Percentiles rank a stretch among this genome's conserved stretches.
Conservation (phyloP, 257 asterid genomes). For the Scutellaria baicalensis region DNA sequence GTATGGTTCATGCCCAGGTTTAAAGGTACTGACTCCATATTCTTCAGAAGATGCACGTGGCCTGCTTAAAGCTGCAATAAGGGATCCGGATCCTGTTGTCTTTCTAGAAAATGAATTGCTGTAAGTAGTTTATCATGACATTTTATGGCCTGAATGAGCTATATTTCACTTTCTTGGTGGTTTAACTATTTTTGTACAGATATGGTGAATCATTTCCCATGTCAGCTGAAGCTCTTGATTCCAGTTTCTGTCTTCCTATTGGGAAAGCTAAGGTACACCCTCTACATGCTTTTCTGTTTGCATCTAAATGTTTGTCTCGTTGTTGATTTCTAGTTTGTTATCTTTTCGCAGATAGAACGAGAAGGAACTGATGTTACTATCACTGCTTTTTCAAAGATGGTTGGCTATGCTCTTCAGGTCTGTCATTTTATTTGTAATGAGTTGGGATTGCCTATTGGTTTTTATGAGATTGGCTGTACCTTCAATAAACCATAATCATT, state of each 20-base stretch:
- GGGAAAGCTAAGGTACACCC: conserved; percentile 76
- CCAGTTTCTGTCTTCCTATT: conserved; percentile 71
- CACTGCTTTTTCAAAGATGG: conserved; percentile 81
- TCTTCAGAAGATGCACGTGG: conserved; percentile 87
- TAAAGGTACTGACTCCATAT: conserved; percentile 71
- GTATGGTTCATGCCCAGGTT: conserved; percentile 63
- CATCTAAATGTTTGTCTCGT: background rate
- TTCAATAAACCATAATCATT: background rate
- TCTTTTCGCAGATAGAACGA: conserved; percentile 48
- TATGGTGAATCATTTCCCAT: conserved; percentile 75
- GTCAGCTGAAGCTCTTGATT: conserved; percentile 60
- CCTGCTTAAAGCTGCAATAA: conserved; percentile 78
- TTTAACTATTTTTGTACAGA: conserved; percentile 30
- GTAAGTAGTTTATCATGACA: conserved; percentile 27
- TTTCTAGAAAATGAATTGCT: conserved; percentile 73
- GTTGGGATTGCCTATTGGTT: background rate
- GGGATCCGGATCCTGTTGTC: conserved; percentile 82
- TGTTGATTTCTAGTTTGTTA: background rate
- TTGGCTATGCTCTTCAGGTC: conserved; percentile 69
- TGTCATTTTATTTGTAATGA: conserved; percentile 18
- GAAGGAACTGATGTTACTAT: conserved; percentile 71
- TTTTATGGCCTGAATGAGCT: background rate
- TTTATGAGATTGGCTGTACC: background rate
- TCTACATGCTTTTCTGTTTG: background rate
- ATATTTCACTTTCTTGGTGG: background rate